Evolutionary conservation across 805 yeast genomes (phyloP).

Genomic region (Peterozyma toletana): DNA sequence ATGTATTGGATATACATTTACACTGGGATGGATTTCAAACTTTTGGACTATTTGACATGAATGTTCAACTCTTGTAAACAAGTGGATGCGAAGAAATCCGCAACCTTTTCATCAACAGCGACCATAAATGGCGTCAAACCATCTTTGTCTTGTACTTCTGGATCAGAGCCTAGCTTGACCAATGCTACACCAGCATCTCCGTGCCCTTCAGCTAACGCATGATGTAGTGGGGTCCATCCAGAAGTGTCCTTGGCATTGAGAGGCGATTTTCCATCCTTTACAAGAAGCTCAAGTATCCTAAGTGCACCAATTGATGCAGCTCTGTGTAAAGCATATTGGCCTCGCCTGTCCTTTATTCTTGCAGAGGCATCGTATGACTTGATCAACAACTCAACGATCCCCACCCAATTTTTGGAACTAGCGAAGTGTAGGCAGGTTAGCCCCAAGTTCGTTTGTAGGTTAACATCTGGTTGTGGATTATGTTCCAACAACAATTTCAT

Average conservation of each 20-base stretch:
- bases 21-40: too few relatives aligned
- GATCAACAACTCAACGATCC: conserved; percentile 47
- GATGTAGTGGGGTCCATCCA: conserved; percentile 87
- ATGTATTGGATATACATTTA: too few relatives aligned
- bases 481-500: conserved; percentile 41
- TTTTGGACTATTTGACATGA: background rate
- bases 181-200: conserved; percentile 65
- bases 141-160: conserved; percentile 34
- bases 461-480: conserved; percentile 51
- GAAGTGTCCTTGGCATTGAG: conserved; percentile 59
- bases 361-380: conserved; percentile 49
- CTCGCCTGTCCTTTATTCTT: conserved; percentile 58
- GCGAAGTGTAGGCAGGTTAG: conserved; percentile 74
- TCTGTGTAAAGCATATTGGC: conserved; percentile 66
- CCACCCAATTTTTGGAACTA: conserved; percentile 56
- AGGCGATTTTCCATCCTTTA: conserved; percentile 47
- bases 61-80: conserved; percentile 1
- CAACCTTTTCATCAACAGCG: conserved; percentile 46
- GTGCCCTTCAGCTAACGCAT: conserved; percentile 86
- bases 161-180: conserved; percentile 64
- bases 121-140: conserved; percentile 51
- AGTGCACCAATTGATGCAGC: conserved; percentile 75
- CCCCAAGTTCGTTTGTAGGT: conserved; percentile 59
- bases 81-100: conserved; percentile 23
- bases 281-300: conserved; percentile 47